Percentiles rank a stretch among this genome's conserved stretches.
Evolutionary conservation across 1,284 basidiomycete genomes (phyloP).

Genomic region (Sutorius eximius): DNA sequence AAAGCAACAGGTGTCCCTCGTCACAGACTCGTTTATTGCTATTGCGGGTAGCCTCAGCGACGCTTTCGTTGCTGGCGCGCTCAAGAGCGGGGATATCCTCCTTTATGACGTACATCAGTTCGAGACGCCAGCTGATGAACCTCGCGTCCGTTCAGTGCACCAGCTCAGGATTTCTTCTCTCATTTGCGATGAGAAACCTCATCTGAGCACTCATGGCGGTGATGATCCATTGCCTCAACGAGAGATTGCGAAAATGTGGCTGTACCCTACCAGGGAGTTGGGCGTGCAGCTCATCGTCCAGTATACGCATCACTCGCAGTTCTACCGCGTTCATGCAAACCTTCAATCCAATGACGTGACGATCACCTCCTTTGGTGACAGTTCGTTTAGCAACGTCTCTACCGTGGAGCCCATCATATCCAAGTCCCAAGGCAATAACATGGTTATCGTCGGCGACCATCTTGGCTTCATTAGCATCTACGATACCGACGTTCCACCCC

Average conservation of each 20-base stretch:
- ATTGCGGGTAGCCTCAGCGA: conserved; percentile 45
- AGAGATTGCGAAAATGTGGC: conserved; percentile 20
- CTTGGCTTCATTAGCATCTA: conserved; percentile 63
- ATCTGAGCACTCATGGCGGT: neutral
- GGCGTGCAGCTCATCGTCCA: conserved; percentile 37
- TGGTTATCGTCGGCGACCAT: conserved; percentile 58
- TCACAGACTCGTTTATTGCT: conserved; percentile 50
- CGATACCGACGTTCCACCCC: conserved; percentile 28
- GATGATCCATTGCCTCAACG: conserved; percentile 2
- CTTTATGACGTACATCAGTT: conserved; percentile 49
- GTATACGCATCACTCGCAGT: conserved; percentile 45
- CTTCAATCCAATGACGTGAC: conserved; percentile 33
- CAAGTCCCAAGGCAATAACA: conserved; percentile 39
- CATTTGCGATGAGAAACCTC: conserved; percentile 25
- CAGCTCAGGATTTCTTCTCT: conserved; percentile 33
- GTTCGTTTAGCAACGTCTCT: conserved; percentile 47
- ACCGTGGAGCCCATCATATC: conserved; percentile 50
- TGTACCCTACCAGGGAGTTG: conserved; percentile 12
- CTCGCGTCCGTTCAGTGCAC: conserved; percentile 7
- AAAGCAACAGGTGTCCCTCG: conserved; percentile 33
- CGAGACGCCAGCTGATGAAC: conserved; percentile 13
- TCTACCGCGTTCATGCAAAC: conserved; percentile 48
- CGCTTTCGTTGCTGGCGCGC: conserved; percentile 50
- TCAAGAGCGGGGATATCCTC: conserved; percentile 54
- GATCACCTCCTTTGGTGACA: conserved; percentile 53